Conservation (phyloP, 148 eudicot species). For the Hydrangea macrophylla region DNA sequence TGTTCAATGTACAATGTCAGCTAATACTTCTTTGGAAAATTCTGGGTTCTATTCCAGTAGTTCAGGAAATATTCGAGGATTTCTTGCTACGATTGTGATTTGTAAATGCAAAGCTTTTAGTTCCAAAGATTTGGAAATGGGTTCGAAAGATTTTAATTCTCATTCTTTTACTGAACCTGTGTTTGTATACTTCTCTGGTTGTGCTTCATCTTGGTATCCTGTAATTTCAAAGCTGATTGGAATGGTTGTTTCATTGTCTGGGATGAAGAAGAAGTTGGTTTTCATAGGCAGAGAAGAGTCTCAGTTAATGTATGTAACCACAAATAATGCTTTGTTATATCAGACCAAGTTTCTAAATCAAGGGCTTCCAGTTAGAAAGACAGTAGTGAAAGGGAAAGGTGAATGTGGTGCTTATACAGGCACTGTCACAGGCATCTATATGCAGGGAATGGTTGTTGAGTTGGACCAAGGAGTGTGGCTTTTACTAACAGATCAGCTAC, state of each 20-base stretch:
- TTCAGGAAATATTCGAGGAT: conserved; percentile 37
- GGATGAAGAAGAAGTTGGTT: conserved; percentile 73
- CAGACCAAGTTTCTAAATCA: conserved; percentile 11
- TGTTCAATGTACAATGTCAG: conserved; percentile 42
- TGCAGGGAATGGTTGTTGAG: conserved; percentile 76
- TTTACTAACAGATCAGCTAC: conserved; percentile 56
- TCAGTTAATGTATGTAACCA: conserved; percentile 59
- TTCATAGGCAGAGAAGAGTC: conserved; percentile 52
- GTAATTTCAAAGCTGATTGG: conserved; percentile 52
- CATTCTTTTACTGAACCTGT: conserved; percentile 34
- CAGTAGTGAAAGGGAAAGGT: conserved; percentile 36
- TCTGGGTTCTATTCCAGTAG: conserved; percentile 6
- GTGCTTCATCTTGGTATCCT: conserved; percentile 57
- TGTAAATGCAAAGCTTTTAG: conserved; percentile 58
- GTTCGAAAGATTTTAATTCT: conserved; percentile 2
- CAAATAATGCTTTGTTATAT: conserved; percentile 33
- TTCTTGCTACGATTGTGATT: conserved; percentile 47
- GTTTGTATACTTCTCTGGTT: conserved; percentile 63
- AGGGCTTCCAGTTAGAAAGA: conserved; percentile 11
- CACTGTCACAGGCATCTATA: conserved; percentile 57
- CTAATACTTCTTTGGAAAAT: neutral
- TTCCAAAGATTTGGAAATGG: conserved; percentile 12
- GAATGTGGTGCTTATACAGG: conserved; percentile 66
- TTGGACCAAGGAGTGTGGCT: conserved; percentile 77
- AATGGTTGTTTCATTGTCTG: conserved; percentile 32